Evolutionary conservation across 257 asterid species (phyloP).

Genomic region (Galeopsis tetrahit): DNA sequence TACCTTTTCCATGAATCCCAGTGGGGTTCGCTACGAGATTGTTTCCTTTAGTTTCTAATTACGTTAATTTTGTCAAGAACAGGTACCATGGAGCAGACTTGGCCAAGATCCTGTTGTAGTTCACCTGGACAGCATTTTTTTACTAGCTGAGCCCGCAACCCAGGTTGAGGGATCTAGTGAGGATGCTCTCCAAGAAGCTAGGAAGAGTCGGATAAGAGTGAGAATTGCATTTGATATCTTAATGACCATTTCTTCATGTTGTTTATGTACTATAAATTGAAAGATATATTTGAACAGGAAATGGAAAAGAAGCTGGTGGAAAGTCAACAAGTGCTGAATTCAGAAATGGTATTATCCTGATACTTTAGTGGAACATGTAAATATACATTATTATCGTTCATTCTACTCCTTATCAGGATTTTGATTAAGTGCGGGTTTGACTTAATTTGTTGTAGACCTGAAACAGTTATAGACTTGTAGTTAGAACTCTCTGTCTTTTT

Average conservation of each 20-base stretch:
- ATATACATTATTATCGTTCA: background rate
- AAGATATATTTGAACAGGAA: constrained; percentile 56
- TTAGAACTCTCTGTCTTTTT: background rate
- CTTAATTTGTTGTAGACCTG: background rate
- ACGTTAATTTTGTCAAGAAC: constrained; percentile 35
- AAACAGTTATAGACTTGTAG: background rate
- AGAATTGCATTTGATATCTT: constrained; percentile 37
- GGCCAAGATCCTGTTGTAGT: constrained; percentile 98
- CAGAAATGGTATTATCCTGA: constrained; percentile 75
- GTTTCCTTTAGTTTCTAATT: constrained; percentile 26
- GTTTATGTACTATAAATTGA: constrained; percentile 26
- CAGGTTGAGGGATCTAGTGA: constrained; percentile 91
- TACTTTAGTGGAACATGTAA: constrained; percentile 9
- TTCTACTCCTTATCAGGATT: constrained; percentile 17
- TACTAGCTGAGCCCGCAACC: constrained; percentile 98
- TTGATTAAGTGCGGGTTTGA: constrained; percentile 12
- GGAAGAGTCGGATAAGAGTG: constrained; percentile 84
- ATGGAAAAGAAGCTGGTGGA: constrained; percentile 90
- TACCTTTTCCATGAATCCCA: background rate
- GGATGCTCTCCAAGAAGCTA: constrained; percentile 94
- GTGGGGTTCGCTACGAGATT: background rate
- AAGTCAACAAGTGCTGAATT: constrained; percentile 61
- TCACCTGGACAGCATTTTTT: constrained; percentile 83
- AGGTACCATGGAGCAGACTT: constrained; percentile 99
- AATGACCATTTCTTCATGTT: constrained; percentile 11